phyloP scores from a whole-genome alignment of 2,329 filamentous ascomycete species.

The Fusarium ambrosium region DNA sequence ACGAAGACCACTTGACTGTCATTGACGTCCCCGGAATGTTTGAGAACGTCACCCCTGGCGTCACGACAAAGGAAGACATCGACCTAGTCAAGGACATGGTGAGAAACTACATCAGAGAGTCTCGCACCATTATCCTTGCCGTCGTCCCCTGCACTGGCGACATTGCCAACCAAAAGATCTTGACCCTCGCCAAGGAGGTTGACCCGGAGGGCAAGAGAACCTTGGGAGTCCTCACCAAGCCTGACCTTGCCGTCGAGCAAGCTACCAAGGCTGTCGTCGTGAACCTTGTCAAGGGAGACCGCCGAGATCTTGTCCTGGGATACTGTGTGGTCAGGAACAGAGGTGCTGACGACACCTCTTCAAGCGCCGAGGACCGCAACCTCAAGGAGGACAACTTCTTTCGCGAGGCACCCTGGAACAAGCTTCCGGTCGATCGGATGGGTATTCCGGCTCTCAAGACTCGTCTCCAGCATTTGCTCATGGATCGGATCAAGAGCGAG shows the following conservation, averaged over 20 bases:
- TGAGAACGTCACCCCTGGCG: conserved; percentile 47
- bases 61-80: conserved; percentile 62
- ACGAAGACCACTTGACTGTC: conserved; percentile 62
- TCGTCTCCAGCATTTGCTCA: conserved; percentile 54
- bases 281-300: conserved; percentile 58
- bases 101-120: conserved; percentile 59
- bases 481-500: conserved; percentile 56
- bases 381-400: conserved; percentile 57
- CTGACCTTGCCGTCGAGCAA: conserved; percentile 65
- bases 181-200: conserved; percentile 52
- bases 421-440: conserved; percentile 43
- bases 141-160: conserved; percentile 59
- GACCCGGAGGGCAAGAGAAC: conserved; percentile 60
- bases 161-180: conserved; percentile 57
- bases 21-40: conserved; percentile 71
- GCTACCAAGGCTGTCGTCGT: conserved; percentile 55
- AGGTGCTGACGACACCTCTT: conserved; percentile 56
- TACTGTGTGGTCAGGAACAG: conserved; percentile 65
- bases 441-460: conserved; percentile 54
- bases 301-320: conserved; percentile 58
- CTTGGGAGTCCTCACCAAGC: conserved; percentile 69
- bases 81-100: conserved; percentile 62
- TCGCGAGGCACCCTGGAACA: conserved; percentile 51
- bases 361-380: conserved; percentile 50
- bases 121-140: conserved; percentile 64